These are phyloP conservation scores for Candida orba DNA, from an alignment of 805 yeast species.

Conservation along the genomic window DNA sequence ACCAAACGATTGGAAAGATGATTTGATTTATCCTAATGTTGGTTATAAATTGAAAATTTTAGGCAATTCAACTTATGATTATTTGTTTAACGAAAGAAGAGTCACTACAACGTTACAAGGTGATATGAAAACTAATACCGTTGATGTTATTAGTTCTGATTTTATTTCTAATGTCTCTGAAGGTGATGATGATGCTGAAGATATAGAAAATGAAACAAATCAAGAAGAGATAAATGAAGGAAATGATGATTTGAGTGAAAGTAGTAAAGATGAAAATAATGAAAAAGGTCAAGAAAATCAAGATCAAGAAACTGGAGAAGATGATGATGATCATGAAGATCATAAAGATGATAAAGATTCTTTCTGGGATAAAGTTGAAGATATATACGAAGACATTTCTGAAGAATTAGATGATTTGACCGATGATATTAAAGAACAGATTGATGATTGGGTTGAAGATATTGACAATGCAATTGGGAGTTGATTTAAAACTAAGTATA, in stretches of 20 bases:
- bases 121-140: slow-evolving; percentile 11
- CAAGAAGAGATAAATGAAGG: not conserved
- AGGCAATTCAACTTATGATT: slow-evolving; percentile 47
- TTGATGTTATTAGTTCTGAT: not conserved
- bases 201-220: not conserved
- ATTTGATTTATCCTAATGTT: slow-evolving; percentile 41
- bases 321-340: not conserved
- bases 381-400: slow-evolving; percentile 25
- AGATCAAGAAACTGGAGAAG: not conserved
- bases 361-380: slow-evolving; percentile 9
- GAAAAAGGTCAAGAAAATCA: not conserved
- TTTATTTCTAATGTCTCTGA: not conserved
- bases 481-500: not conserved
- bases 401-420: slow-evolving; percentile 22
- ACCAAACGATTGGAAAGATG: slow-evolving; percentile 44
- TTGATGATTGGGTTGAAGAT: slow-evolving; percentile 6
- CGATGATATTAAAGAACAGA: slow-evolving; percentile 5
- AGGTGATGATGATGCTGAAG: not conserved
- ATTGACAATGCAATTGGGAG: slow-evolving; percentile 14
- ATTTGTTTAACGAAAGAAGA: slow-evolving; percentile 19
- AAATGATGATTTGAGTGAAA: not conserved
- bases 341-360: not conserved
- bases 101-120: slow-evolving; percentile 12
- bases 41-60: slow-evolving; percentile 33
- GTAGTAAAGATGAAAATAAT: not conserved